These are phyloP conservation scores for Puccinia novopanici DNA, from an alignment of 1,284 basidiomycete species.

Conservation along the genomic window DNA sequence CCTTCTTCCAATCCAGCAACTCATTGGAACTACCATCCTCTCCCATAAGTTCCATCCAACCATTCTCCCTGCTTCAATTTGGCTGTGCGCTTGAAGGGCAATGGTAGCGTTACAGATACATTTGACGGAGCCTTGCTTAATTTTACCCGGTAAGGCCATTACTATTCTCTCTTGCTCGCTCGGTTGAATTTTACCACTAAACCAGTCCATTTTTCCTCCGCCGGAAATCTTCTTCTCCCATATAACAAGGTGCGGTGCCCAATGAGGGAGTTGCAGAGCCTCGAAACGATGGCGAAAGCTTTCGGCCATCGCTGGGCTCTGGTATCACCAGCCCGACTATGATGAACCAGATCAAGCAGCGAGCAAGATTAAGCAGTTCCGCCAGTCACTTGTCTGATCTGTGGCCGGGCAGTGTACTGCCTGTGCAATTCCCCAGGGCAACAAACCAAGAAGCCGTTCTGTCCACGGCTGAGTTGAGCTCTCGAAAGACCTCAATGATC, in stretches of 20 bases:
- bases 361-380: slow-evolving; percentile 9
- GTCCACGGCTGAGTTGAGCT: neutral
- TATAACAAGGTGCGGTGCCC: neutral
- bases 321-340: neutral
- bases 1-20: neutral
- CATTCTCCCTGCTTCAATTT: neutral
- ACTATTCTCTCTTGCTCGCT: neutral
- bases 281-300: neutral
- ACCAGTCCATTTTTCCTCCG: neutral
- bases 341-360: slow-evolving; percentile 13
- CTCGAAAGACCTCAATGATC: slow-evolving; percentile 16
- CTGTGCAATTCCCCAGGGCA: neutral
- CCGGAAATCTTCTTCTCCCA: neutral
- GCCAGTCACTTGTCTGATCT: slow-evolving; percentile 19
- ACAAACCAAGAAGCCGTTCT: neutral
- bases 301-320: neutral
- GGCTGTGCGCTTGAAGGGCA: neutral
- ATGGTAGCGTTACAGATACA: slow-evolving; percentile 16
- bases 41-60: neutral
- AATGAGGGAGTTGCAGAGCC: slow-evolving; percentile 11
- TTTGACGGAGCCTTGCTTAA: slow-evolving; percentile 10
- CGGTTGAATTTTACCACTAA: neutral
- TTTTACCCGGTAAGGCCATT: slow-evolving; percentile 22
- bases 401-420: neutral
- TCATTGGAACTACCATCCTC: neutral